phyloP scores from a whole-genome alignment of 164 flowering plant genomes.

The Kalanchoe fedtschenkoi region DNA sequence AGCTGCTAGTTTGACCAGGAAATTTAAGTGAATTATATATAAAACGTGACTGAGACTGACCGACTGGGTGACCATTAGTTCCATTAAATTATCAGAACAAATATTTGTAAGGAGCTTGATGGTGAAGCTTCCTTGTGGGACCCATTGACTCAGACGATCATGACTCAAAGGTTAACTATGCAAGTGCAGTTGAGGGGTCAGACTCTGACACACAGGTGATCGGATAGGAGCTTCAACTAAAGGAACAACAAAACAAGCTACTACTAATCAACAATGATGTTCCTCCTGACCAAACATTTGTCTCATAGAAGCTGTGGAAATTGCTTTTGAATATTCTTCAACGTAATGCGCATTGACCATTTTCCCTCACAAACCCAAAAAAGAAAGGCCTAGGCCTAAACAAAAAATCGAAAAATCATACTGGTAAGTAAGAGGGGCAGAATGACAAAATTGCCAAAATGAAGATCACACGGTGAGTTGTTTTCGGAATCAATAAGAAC shows the following conservation, averaged over 20 bases:
- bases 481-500: too few relatives aligned
- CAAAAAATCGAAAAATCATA: too few relatives aligned
- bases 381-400: too few relatives aligned
- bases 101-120: background rate
- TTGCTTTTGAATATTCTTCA: too few relatives aligned
- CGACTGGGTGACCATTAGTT: too few relatives aligned
- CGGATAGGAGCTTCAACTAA: background rate
- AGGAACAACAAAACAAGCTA: background rate
- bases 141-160: background rate
- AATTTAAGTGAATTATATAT: background rate
- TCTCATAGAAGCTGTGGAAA: background rate
- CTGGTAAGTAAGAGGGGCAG: too few relatives aligned
- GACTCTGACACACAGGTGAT: background rate
- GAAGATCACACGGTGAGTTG: too few relatives aligned
- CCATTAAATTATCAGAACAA: background rate
- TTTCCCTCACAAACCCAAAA: too few relatives aligned
- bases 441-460: too few relatives aligned
- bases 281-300: background rate
- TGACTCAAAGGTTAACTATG: constrained; percentile 2
- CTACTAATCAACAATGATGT: background rate
- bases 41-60: background rate
- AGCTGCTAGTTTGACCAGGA: background rate
- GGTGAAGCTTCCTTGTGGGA: background rate
- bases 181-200: constrained; percentile 2
- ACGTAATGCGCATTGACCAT: too few relatives aligned